These are phyloP conservation scores for Polyporus tsugae DNA, from an alignment of 1,284 basidiomycete species.

Conservation along the genomic window DNA sequence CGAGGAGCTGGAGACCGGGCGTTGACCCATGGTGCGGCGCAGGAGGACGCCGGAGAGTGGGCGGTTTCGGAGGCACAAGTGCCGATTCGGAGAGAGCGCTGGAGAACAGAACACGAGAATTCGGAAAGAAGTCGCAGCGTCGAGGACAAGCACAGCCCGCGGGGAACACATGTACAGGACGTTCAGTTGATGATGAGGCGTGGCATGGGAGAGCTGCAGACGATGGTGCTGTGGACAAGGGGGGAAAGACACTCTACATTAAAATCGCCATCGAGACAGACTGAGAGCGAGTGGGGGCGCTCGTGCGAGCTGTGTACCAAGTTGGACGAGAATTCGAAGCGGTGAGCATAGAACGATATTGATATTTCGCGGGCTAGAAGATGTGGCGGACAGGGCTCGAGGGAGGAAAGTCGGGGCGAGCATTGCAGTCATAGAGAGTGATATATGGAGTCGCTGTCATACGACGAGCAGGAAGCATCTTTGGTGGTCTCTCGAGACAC, in stretches of 20 bases:
- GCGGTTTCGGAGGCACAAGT: background rate
- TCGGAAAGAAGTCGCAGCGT: background rate
- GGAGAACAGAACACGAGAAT: background rate
- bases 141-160: conserved; percentile 24
- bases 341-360: background rate
- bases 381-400: background rate
- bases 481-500: background rate
- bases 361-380: background rate
- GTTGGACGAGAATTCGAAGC: background rate
- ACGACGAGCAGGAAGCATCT: conserved; percentile 1
- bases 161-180: conserved; percentile 10
- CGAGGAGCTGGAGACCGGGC: conserved; percentile 8
- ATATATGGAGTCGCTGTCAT: conserved; percentile 16
- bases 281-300: background rate
- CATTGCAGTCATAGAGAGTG: background rate
- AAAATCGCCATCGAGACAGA: conserved; percentile 27
- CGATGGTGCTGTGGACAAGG: conserved; percentile 6
- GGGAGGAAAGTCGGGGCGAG: background rate
- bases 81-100: background rate
- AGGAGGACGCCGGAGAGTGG: background rate
- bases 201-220: conserved; percentile 4
- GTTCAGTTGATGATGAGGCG: conserved; percentile 25
- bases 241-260: conserved; percentile 9
- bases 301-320: background rate
- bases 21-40: conserved; percentile 8